Percentiles rank a stretch among this genome's conserved stretches.
Conservation (phyloP, 2,329 filamentous ascomycete genomes). For the Nothophaeocryptopus gaeumannii region DNA sequence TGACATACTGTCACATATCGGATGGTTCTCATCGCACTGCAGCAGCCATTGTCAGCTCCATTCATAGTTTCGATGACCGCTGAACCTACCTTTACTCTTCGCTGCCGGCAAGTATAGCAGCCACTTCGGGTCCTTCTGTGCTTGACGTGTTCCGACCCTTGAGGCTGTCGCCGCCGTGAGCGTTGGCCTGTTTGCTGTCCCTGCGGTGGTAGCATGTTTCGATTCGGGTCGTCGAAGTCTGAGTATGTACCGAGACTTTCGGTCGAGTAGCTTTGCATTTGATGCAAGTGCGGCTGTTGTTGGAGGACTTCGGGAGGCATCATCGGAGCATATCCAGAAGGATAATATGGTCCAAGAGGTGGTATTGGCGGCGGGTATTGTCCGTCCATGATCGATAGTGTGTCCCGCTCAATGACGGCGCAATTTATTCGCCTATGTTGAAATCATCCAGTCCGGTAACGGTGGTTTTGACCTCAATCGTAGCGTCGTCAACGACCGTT, state of each 20-base stretch:
- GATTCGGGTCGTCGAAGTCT: constrained; percentile 32
- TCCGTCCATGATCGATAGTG: constrained; percentile 28
- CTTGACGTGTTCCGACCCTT: constrained; percentile 70
- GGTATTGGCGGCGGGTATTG: constrained; percentile 31
- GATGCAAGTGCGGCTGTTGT: constrained; percentile 24
- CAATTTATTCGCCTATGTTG: constrained; percentile 21
- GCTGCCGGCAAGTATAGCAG: constrained; percentile 85
- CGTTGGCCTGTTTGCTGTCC: constrained; percentile 17
- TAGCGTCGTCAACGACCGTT: constrained; percentile 14
- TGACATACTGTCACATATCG: constrained; percentile 71
- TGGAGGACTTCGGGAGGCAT: constrained; percentile 29
- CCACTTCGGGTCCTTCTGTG: constrained; percentile 90
- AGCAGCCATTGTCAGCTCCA: constrained; percentile 17
- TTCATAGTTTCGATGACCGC: not conserved
- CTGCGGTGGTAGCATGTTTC: constrained; percentile 26
- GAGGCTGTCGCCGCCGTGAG: constrained; percentile 29
- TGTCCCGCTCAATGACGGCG: constrained; percentile 6
- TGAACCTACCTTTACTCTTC: constrained; percentile 69
- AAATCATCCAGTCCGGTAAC: constrained; percentile 15
- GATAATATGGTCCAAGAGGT: constrained; percentile 31
- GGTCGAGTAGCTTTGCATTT: constrained; percentile 33
- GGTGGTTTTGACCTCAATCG: constrained; percentile 16
- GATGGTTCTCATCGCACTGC: constrained; percentile 86
- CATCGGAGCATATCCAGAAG: constrained; percentile 30
- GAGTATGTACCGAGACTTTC: constrained; percentile 34